phyloP scores from a whole-genome alignment of 495 filamentous ascomycete genomes.

The Chaetomium fimeti region DNA sequence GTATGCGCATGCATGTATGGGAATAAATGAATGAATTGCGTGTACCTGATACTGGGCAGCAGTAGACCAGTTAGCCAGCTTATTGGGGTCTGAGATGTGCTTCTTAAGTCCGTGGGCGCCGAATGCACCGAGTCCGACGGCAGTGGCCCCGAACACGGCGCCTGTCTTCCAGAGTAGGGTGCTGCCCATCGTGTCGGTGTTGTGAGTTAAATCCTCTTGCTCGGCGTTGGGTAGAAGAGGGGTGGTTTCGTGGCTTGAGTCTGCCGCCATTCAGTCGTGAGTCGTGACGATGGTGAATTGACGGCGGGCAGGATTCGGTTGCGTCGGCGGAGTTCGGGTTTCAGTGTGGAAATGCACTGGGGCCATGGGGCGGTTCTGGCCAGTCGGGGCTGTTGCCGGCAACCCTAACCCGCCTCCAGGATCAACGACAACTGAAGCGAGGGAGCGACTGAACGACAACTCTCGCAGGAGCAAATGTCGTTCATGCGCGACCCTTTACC shows the following conservation, averaged over 20 bases:
- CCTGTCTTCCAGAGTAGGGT: slow-evolving; percentile 55
- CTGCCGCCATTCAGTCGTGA: slow-evolving; percentile 4
- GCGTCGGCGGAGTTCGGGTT: neutral
- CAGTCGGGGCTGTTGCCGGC: neutral
- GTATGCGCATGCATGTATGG: neutral
- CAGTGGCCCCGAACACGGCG: slow-evolving; percentile 58
- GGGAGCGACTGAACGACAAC: too few species aligned
- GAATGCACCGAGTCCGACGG: slow-evolving; percentile 61
- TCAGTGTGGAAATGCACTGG: neutral
- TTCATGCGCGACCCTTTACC: too few species aligned
- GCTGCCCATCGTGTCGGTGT: slow-evolving; percentile 28
- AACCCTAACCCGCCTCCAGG: neutral
- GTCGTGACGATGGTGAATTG: neutral
- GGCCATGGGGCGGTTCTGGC: neutral
- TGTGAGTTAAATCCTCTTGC: neutral
- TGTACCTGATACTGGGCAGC: slow-evolving; percentile 65
- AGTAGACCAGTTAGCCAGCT: slow-evolving; percentile 54
- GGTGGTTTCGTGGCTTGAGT: slow-evolving; percentile 9
- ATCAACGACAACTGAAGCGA: too few species aligned
- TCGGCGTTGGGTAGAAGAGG: slow-evolving; percentile 14
- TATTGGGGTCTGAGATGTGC: slow-evolving; percentile 52
- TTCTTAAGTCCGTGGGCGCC: slow-evolving; percentile 63
- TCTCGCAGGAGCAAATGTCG: too few species aligned
- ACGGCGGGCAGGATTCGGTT: neutral
- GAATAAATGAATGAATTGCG: neutral